Base-by-base conservation (phyloP, 805 yeast species). In the Spathaspora gorwiae region DNA sequence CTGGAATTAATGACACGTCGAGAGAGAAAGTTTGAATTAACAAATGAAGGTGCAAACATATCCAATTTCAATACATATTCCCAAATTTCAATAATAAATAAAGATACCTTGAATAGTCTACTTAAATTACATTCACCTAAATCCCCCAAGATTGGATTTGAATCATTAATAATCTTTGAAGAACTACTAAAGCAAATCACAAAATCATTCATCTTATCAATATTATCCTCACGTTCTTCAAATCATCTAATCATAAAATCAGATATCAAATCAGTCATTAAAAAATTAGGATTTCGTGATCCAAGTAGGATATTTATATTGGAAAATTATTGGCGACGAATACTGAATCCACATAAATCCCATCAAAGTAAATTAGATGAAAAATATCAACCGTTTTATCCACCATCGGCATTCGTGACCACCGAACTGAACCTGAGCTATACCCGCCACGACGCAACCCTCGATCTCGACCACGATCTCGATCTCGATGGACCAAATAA, bases 1-100 rank as follows among this genome's bases (percentile, higher is more conserved):
- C 59, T 69, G 40, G 50, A 50, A 10, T 35, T 50, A 37, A 48
- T 68, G 9, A 47, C 53, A 9, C n/a, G 14, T 34, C 30, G 41
- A 30, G 41, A 39, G 24, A 29, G 35, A 10, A 15, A 32, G 12
- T 29, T 30, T 5, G 41, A 39, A 10, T 29, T 39, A n/a, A 19
- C 34, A 6, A 29, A 6, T 3, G 41, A 29, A 29, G 6, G 32
- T 11, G 6, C 9, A 3, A 3, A 11, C 5, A 5, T 29, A 29
- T 29, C 32, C 32, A 19, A 5, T 5, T 3, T 19, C 4, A 19
- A 19, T 19, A 19, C 2, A 2, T 19, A 19, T 19, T 19, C 24
- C 24, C 24, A 19, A 19, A 19, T 19, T 19, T 19, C 24, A 19
- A 19, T 19, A 19, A 19, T 19, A 19, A 19, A 19, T 5, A 19